These are phyloP conservation scores for Trypanosoma brucei DNA, from an alignment of 208 protist genomes.

Conservation along the genomic window DNA sequence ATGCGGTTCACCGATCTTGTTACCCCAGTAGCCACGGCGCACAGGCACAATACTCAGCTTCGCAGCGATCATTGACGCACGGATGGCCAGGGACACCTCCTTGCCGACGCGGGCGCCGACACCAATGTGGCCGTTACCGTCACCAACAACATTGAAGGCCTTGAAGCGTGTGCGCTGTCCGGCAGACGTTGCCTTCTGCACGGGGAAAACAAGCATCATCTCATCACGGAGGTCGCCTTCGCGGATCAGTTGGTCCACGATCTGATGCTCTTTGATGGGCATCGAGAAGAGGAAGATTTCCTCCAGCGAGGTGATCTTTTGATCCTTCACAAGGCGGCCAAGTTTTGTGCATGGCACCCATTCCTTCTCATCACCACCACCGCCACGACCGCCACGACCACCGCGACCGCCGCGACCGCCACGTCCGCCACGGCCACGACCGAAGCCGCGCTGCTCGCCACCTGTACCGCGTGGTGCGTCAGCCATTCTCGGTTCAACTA, in stretches of 20 bases:
- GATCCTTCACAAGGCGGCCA: slow-evolving; percentile 95
- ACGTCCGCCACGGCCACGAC: slow-evolving; percentile 43
- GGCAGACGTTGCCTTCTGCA: slow-evolving; percentile 99
- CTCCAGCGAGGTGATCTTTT: slow-evolving; percentile 96
- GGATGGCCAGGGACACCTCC: slow-evolving; percentile 99
- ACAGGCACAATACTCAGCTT: slow-evolving; percentile 99
- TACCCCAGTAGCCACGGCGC: slow-evolving; percentile 99
- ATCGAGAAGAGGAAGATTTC: slow-evolving; percentile 99
- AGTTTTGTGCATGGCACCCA: slow-evolving; percentile 99
- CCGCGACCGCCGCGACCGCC: slow-evolving; percentile 44
- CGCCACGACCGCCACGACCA: slow-evolving; percentile 41
- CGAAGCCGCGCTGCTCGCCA: slow-evolving; percentile 58
- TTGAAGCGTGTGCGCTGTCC: slow-evolving; percentile 99
- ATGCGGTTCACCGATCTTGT: slow-evolving; percentile 98
- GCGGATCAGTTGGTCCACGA: slow-evolving; percentile 97
- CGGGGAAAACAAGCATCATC: slow-evolving; percentile 99
- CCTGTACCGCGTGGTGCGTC: slow-evolving; percentile 47
- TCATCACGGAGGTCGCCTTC: slow-evolving; percentile 81
- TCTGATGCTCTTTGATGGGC: slow-evolving; percentile 99
- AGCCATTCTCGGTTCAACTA: slow-evolving; percentile 4
- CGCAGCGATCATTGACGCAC: slow-evolving; percentile 96
- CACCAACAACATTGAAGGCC: slow-evolving; percentile 98
- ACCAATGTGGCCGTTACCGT: slow-evolving; percentile 97
- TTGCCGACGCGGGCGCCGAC: slow-evolving; percentile 98
- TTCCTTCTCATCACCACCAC: slow-evolving; percentile 76